Percentiles rank a stretch among this genome's conserved stretches.
These are phyloP conservation scores for Amanita rubescens DNA, from an alignment of 768 basidiomycete species.

Conservation along the genomic window DNA sequence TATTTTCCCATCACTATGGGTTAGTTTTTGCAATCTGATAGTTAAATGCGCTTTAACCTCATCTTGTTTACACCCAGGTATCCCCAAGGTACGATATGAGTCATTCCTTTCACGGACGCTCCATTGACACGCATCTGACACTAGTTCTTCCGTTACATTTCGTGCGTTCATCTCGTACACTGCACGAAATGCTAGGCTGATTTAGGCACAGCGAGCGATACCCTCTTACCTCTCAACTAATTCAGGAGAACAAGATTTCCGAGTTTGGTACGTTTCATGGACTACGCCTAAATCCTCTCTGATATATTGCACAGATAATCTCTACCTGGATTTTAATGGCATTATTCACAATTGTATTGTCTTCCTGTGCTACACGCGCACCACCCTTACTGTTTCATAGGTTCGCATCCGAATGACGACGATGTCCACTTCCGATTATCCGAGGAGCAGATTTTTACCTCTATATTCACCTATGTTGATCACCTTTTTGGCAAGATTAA, in stretches of 20 bases:
- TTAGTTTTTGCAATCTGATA: neutral
- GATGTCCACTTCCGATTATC: slow-evolving; percentile 93
- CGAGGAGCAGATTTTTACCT: slow-evolving; percentile 96
- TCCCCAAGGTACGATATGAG: slow-evolving; percentile 49
- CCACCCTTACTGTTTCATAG: slow-evolving; percentile 17
- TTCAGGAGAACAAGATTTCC: slow-evolving; percentile 97
- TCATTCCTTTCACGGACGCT: neutral
- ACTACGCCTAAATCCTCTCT: neutral
- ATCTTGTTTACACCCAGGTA: slow-evolving; percentile 34
- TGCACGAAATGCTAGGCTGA: neutral
- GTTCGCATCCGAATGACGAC: slow-evolving; percentile 96
- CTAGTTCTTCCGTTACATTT: slow-evolving; percentile 96
- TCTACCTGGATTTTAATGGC: slow-evolving; percentile 92
- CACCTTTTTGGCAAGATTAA: slow-evolving; percentile 96
- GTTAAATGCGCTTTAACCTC: neutral
- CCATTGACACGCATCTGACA: slow-evolving; percentile 10
- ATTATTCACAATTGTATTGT: slow-evolving; percentile 76
- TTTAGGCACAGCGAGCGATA: slow-evolving; percentile 79
- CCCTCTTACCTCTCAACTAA: slow-evolving; percentile 94
- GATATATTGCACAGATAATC: slow-evolving; percentile 49
- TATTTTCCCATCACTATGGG: slow-evolving; percentile 6
- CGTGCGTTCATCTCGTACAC: slow-evolving; percentile 43
- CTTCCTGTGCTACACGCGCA: slow-evolving; percentile 1
- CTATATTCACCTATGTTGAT: slow-evolving; percentile 96
- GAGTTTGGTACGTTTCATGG: slow-evolving; percentile 72